Conservation (phyloP, 176 grass and related monocot genomes). For the Avena sativa region DNA sequence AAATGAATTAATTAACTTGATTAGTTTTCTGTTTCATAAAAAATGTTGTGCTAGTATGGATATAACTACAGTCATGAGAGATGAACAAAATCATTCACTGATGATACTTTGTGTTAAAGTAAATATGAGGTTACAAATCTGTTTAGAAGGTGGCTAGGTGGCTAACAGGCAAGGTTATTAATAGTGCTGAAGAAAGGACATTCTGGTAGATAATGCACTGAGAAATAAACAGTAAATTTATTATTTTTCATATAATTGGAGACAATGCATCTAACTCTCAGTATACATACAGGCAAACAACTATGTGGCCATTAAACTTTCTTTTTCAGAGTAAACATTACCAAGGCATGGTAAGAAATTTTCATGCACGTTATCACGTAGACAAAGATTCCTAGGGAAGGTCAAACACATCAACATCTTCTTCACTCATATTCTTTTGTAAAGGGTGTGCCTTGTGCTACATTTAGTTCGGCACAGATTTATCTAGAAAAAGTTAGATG, state of each 20-base stretch:
- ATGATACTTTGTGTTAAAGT: background rate
- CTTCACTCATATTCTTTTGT: background rate
- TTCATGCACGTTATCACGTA: background rate
- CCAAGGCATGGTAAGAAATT: background rate
- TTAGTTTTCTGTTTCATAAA: conserved; percentile 18
- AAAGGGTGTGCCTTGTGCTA: background rate
- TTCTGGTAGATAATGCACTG: conserved; percentile 7
- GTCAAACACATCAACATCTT: background rate
- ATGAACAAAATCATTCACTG: conserved; percentile 9
- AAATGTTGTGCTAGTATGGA: background rate
- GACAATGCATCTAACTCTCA: background rate
- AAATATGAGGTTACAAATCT: background rate
- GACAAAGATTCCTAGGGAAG: background rate
- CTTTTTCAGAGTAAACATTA: background rate
- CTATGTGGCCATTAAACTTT: background rate
- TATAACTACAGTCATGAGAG: background rate
- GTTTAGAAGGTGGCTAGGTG: background rate
- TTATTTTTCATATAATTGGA: background rate
- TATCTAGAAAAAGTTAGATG: background rate
- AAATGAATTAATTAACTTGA: conserved; percentile 34
- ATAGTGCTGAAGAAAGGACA: background rate
- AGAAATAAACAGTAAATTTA: conserved; percentile 19
- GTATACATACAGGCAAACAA: background rate
- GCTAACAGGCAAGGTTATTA: background rate
- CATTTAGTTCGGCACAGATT: conserved; percentile 6